Base-by-base conservation (phyloP, 176 grass and related monocot genomes). In the Triticum aestivum region DNA sequence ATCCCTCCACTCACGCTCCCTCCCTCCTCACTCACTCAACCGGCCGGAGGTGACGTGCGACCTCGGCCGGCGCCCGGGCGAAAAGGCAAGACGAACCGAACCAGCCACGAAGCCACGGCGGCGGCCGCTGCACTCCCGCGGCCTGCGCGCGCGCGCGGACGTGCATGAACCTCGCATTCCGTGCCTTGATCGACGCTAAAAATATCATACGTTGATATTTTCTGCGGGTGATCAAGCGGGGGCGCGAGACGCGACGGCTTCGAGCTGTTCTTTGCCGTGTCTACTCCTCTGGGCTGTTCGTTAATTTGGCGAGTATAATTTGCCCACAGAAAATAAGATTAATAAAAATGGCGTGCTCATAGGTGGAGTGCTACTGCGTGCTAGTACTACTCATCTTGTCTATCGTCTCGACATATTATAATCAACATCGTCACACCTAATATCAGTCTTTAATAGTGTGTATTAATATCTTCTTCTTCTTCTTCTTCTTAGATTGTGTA, bases 61-160 rank as follows among this genome's bases (percentile, higher is more conserved):
- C 1, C 56, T 8, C 7, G 7, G 81, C 29, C 15, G 27, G 63
- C 59, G 41, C 15, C 26, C 17, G 26, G 38, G 6, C 23, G 15
- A 0, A 61, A 61, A 20, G 73, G 72, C 18, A 0, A 78, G 9
- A 8, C 65, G 54, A 84, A 88, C 42, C 44, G 44, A 47, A 47
- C 54, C 65, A 78, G 27, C 52, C 10, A 7, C 52, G 63, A 88
- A 83, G 80, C 86, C 9, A 49, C 68, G 64, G 65, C 65, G 56
- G 75, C 64, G 8, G 15, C 6, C 8, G 5, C 45, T 27, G 13
- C 64, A 11, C 24, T 29, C 62, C 62, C 9, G 24, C 32, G 32
- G 32, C 27, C 15, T 54, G 51, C 15, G 62, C 6, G 62, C 61
- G 61, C 24, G 23, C 61, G 21, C 23, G 69, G 56, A 59, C 41